These are phyloP conservation scores for Sphagnum fallax DNA, from an alignment of 228 moss, liverwort and hornwort genomes.

Conservation along the genomic window DNA sequence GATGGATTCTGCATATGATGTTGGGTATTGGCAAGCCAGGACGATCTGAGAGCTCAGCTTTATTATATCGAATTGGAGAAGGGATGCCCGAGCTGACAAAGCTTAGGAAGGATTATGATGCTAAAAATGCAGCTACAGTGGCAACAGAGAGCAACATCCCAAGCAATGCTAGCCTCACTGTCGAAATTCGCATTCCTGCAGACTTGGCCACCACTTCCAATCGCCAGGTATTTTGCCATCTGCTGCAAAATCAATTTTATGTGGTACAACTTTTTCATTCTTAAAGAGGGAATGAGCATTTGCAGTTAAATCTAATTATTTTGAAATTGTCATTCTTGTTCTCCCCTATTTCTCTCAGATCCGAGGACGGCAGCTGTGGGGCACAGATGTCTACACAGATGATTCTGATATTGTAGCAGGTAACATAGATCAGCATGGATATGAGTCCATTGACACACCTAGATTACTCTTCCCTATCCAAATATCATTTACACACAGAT, in stretches of 20 bases:
- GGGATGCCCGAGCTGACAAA: conserved; percentile 86
- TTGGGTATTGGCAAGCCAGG: conserved; percentile 18
- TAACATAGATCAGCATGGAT: conserved; percentile 4
- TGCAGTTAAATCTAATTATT: too few species aligned
- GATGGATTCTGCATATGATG: too few species aligned
- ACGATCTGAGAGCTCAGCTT: conserved; percentile 47
- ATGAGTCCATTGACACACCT: too few species aligned
- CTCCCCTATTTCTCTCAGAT: conserved; percentile 15
- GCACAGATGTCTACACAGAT: conserved; percentile 91
- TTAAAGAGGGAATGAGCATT: too few species aligned
- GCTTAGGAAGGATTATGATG: conserved; percentile 71
- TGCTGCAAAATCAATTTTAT: too few species aligned
- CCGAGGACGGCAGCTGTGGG: conserved; percentile 98
- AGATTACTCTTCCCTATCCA: too few species aligned
- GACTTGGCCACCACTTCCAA: conserved; percentile 85
- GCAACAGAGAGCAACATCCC: conserved; percentile 34
- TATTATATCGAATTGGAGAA: conserved; percentile 73
- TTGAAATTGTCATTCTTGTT: too few species aligned
- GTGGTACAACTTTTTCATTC: too few species aligned
- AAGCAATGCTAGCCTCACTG: conserved; percentile 51
- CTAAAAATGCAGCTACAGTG: conserved; percentile 10
- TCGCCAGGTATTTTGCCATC: conserved; percentile 47
- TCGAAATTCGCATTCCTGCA: conserved; percentile 81
- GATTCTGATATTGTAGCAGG: conserved; percentile 98
- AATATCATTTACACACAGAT: too few species aligned